Evolutionary conservation across 225 moss, liverwort and hornwort genomes (phyloP), one percentile per base, ranked within the genome.

Genomic region (Lunularia cruciata): DNA sequence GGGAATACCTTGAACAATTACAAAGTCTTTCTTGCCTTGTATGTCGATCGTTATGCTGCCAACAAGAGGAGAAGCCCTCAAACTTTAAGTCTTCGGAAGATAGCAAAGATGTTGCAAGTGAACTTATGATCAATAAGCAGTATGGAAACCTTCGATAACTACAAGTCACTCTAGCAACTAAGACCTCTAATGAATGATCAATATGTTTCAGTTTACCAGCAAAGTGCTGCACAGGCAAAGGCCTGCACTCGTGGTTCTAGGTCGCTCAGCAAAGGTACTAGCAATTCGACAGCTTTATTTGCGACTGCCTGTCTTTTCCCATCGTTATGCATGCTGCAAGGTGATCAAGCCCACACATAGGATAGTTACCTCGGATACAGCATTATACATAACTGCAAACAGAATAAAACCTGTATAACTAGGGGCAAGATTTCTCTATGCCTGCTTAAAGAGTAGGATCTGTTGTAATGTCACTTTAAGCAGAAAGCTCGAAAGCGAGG

Each of bases 21-120:
- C 75, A 28, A 75, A 82, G 56, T 82, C 74, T 20, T 82, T 75
- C 25, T 82, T 82, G 71, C 82, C 82, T 72, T 82, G 82, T 56
- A 78, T 69, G 67, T 82, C 72, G 26, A 82, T 78, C 0, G 78
- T 82, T 61, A 82, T 78, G 75, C 82, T 82, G 61, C 58, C 40
- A 63, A 72, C 19, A 52, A 39, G 23, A 32, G 33, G 28, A 2
- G 18, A 2, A 45, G 45, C 18, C 6, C 2, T 45, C 12, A 45
- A 9, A 9, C 12, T 45, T 45, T 3, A 2, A 2, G 2, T 12
- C 6, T 45, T 12, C 2, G 3, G 45, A 45, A 13, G 55, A 2
- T 26, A 30, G 27, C 30, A 7, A 0, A 55, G 54, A 25, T 54
- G 11, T 54, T 10, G 2, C 55, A 28, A 1, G 14, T 18, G 3